Evolutionary conservation across 106 monocot species (phyloP).

Genomic region (Acorus calamus): DNA sequence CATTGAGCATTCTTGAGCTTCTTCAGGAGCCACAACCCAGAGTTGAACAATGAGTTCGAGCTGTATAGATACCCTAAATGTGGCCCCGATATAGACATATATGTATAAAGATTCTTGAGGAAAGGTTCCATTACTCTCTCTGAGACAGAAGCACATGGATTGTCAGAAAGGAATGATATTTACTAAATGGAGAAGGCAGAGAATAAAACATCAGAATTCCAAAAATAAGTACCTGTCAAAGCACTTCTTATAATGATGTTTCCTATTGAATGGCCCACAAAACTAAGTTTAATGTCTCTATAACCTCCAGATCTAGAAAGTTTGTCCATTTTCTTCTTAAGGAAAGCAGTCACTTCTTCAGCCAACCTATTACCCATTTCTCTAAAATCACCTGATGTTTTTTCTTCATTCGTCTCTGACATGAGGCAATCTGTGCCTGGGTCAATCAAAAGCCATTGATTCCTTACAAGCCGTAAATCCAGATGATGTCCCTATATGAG

Average conservation of each 20-base stretch:
- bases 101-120: conserved; percentile 67
- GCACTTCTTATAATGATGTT: conserved; percentile 94
- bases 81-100: conserved; percentile 92
- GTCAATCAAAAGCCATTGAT: conserved; percentile 97
- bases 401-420: conserved; percentile 95
- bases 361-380: conserved; percentile 97
- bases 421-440: conserved; percentile 87
- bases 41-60: conserved; percentile 94
- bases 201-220: conserved; percentile 2
- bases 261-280: conserved; percentile 99
- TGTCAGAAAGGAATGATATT: too few relatives aligned
- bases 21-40: conserved; percentile 92
- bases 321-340: conserved; percentile 76
- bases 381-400: conserved; percentile 85
- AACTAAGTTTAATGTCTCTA: conserved; percentile 78
- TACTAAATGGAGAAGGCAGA: too few relatives aligned
- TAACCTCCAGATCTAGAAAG: conserved; percentile 65
- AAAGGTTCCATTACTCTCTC: conserved; percentile 68
- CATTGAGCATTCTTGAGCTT: conserved; percentile 78
- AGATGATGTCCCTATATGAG: conserved; percentile 77
- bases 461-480: conserved; percentile 81
- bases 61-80: conserved; percentile 93
- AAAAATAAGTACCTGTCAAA: conserved; percentile 49
- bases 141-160: conserved; percentile 18
- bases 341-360: conserved; percentile 56